phyloP scores from a whole-genome alignment of 371 early-diverging fungal species.

The Nematocida sp. region DNA sequence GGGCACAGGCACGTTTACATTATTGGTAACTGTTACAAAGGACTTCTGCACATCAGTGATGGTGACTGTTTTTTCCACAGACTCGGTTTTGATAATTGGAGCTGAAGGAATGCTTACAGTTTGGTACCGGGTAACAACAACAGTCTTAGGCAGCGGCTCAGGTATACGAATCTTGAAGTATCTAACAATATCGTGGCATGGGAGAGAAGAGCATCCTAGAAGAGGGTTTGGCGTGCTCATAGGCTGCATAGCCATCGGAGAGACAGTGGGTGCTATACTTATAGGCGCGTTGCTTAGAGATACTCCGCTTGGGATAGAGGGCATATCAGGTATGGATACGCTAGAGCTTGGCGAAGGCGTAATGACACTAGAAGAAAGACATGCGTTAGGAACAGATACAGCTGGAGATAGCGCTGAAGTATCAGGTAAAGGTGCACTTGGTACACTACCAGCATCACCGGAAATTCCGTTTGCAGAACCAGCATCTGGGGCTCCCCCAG shows the following conservation, averaged over 20 bases:
- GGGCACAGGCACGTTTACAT: background rate
- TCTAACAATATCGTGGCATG: conserved; percentile 42
- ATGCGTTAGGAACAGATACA: background rate
- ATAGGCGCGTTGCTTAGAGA: too few species aligned
- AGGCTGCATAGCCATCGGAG: background rate
- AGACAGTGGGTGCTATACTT: too few species aligned
- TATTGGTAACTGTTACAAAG: background rate
- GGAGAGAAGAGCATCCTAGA: background rate
- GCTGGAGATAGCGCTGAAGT: background rate
- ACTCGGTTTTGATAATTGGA: background rate
- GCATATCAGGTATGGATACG: too few species aligned
- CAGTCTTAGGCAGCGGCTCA: conserved; percentile 6
- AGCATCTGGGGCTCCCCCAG: background rate
- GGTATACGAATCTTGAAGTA: conserved; percentile 51
- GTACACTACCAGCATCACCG: background rate
- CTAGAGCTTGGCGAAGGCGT: too few species aligned
- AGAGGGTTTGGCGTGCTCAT: background rate
- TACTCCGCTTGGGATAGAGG: too few species aligned
- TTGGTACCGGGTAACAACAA: background rate
- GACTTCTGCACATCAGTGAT: background rate
- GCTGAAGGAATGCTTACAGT: background rate
- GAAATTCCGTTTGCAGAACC: background rate
- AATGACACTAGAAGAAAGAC: background rate
- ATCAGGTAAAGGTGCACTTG: background rate
- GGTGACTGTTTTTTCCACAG: background rate